Evolutionary conservation across 805 yeast genomes (phyloP), one percentile per base, ranked within the genome.

Genomic region (Scheffersomyces ergatensis): DNA sequence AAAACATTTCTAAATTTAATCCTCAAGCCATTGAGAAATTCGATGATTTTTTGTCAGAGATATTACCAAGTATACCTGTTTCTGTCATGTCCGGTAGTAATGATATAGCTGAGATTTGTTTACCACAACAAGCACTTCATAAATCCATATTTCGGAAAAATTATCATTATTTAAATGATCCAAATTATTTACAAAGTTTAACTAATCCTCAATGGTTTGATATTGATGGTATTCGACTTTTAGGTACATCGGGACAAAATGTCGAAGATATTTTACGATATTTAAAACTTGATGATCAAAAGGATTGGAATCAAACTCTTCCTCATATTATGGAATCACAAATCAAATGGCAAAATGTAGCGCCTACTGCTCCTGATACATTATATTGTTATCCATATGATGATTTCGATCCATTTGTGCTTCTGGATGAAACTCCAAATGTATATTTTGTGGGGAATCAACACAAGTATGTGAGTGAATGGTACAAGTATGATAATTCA

Each of bases 351-450:
- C 92, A 89, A 53, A 88, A 88, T 54, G 70, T 87, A 18, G 82
- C 87, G 0, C 99, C 99, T 2, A 89, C 97, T 0, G 95, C 97
- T 1, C 99, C 99, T 0, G 98, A 93, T 55, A 93, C 99, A 0
- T 64, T 93, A 33, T 85, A 90, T 74, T 82, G 95, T 49, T 89
- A 88, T 52, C 97, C 99, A 1, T 90, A 74, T 53, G 74, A 76
- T 9, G 78, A 80, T 19, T 53, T 57, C 2, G 98, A 93, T 60
- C 98, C 98, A 3, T 89, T 92, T 59, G 69, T 82, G 2, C 65
- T 93, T n/a, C 45, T 37, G 8, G 66, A 66, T 8, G 87, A 86
- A 53, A 78, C 86, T 14, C 98, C 98, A 0, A 90, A 89, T 57
- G 83, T 90, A 2, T 89, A 85, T 54, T 80, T 88, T 51, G 88